phyloP scores from a whole-genome alignment of 345 rosid genomes.

The Arabis hirsuta region DNA sequence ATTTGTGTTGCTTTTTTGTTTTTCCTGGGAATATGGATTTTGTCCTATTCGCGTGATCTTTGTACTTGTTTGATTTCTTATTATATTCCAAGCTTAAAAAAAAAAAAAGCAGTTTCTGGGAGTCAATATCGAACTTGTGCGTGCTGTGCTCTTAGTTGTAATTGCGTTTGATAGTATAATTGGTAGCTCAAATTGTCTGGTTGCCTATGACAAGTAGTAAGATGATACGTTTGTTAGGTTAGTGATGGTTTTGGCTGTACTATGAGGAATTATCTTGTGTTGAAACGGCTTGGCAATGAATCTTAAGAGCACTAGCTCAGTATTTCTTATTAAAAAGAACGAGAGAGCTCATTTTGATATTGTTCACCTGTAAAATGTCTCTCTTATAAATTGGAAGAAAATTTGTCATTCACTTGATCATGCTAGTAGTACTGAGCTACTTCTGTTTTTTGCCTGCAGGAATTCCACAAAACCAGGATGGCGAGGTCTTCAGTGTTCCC shows the following conservation, averaged over 20 bases:
- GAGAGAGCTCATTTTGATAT: background rate
- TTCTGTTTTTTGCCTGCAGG: slow-evolving; percentile 49
- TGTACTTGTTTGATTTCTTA: too few species aligned
- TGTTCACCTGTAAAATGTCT: background rate
- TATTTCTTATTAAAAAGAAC: background rate
- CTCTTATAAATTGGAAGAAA: background rate
- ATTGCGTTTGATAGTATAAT: background rate
- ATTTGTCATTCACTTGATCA: background rate
- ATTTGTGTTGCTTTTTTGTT: background rate
- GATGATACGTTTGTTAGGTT: background rate
- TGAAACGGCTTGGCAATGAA: background rate
- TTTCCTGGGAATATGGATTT: slow-evolving; percentile 9
- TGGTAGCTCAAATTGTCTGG: background rate
- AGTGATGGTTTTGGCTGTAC: too few species aligned
- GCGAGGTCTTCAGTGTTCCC: slow-evolving; percentile 64
- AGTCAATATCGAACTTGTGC: background rate
- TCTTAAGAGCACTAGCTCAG: background rate
- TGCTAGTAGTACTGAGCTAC: background rate
- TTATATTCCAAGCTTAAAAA: too few species aligned
- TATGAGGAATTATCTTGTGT: background rate
- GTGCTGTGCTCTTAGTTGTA: too few species aligned
- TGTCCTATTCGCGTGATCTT: too few species aligned
- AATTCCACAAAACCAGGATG: slow-evolving; percentile 80
- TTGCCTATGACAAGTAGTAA: background rate
- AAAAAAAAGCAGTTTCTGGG: too few species aligned